phyloP scores from a whole-genome alignment of 495 filamentous ascomycete genomes.

The Immersiella caudata region DNA sequence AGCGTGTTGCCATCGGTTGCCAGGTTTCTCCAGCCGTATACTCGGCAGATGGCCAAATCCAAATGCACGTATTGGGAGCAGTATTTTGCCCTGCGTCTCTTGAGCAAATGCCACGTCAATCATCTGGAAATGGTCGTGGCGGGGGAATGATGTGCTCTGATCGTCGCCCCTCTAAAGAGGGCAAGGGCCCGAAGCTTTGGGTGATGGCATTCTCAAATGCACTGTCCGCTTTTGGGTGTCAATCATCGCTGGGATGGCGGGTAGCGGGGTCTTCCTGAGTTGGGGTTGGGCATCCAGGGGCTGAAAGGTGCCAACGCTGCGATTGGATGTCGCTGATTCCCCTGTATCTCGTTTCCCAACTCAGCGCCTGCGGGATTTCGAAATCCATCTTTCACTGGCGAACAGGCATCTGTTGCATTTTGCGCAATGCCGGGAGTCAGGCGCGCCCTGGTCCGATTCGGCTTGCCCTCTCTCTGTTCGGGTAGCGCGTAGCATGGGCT shows the following conservation, averaged over 20 bases:
- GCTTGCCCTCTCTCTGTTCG: not conserved
- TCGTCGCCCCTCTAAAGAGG: not conserved
- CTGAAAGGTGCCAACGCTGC: not conserved
- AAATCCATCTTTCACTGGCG: not conserved
- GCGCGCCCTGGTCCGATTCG: constrained; percentile 14
- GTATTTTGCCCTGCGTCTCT: too few relatives aligned
- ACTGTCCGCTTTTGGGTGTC: not conserved
- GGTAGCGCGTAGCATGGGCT: not conserved
- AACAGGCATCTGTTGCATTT: not conserved
- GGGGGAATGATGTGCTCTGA: constrained; percentile 3
- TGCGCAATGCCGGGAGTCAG: constrained; percentile 1
- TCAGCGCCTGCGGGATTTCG: not conserved
- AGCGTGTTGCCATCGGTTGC: too few relatives aligned
- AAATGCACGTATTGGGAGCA: too few relatives aligned
- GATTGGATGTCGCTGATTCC: constrained; percentile 1
- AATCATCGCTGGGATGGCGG: not conserved
- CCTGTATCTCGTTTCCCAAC: not conserved
- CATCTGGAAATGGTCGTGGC: too few relatives aligned
- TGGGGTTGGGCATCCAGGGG: not conserved
- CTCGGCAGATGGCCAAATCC: too few relatives aligned
- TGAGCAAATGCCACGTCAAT: too few relatives aligned
- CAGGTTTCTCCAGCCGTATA: too few relatives aligned
- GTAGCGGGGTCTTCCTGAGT: not conserved
- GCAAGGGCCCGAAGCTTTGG: not conserved
- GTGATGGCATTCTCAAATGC: not conserved